Evolutionary conservation across 176 grass and related monocot species (phyloP), one percentile per base, ranked within the genome.

Genomic region (maize (Zea mays)): DNA sequence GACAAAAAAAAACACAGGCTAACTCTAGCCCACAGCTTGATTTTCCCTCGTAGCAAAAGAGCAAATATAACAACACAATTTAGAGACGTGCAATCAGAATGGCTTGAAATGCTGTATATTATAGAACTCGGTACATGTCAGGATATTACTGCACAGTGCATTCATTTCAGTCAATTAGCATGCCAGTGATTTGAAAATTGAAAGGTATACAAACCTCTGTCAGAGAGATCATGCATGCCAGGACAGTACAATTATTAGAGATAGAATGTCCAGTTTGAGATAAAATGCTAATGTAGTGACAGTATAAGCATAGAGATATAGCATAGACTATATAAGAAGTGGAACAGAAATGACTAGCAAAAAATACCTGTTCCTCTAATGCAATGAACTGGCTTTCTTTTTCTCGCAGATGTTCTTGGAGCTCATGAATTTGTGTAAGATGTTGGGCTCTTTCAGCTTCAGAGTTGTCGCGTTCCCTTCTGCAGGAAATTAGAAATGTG

Each of bases 361-460:
- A 71, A 56, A 62, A 81, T 90, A 99, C 96, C 79, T 99, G 92
- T 84, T 99, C 96, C 62, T 99, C 87, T 80, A 99, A 71, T 79
- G 96, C 69, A 85, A 98, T 75, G 77, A 78, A 72, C 69, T 98
- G 96, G 77, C 76, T 90, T 81, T 94, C 92, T 62, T 98, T 98
- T 85, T 94, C 96, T 61, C 75, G 80, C 42, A 93, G 63, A 73
- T 82, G 89, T 84, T 97, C 89, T 86, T 99, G 92, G 21, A 99
- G 81, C 59, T 99, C 96, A 85, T 78, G 89, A 58, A 99, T 93
- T 81, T 99, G 87, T 67, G 90, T 92, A 84, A 99, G 75, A 85
- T 93, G 85, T 45, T 99, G 96, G 4, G 83, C 81, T 76, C 96
- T 95, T 92, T 99, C 96, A 36, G 85, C 89, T 88, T 99, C 96